A percentile compares a stretch with the other conserved stretches of the same genome.
Evolutionary conservation across 106 monocot genomes (phyloP).

Genomic region (Dendrobium officinale): DNA sequence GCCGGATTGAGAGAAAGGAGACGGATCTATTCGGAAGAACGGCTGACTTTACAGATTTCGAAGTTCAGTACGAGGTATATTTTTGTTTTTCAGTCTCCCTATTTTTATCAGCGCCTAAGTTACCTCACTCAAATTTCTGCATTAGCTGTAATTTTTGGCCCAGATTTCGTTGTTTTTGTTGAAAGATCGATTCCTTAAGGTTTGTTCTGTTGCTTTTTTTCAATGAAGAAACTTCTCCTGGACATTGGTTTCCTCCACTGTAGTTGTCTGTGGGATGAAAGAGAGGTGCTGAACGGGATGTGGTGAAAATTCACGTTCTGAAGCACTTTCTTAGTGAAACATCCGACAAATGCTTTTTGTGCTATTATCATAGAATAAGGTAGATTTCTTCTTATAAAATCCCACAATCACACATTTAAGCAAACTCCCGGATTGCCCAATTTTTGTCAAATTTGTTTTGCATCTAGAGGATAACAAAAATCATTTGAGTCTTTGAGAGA

Average conservation of each 20-base stretch:
- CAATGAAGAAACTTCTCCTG: background rate
- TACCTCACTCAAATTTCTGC: no score
- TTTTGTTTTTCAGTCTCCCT: background rate
- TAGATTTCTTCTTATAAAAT: background rate
- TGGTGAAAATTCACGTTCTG: background rate
- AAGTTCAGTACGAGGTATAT: slow-evolving; percentile 69
- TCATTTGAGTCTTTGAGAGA: no score
- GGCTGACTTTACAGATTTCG: slow-evolving; percentile 28
- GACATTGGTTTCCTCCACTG: no score
- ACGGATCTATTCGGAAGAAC: slow-evolving; percentile 30
- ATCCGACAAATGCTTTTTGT: background rate
- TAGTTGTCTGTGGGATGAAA: no score
- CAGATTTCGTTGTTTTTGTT: background rate
- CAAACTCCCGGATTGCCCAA: background rate
- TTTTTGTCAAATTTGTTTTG: background rate
- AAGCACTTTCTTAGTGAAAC: background rate
- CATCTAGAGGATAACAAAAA: no score
- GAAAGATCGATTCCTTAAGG: background rate
- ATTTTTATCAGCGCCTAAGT: background rate
- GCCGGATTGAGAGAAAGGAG: slow-evolving; percentile 44
- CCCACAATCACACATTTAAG: background rate
- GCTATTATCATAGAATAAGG: background rate
- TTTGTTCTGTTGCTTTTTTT: background rate
- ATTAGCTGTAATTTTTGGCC: background rate
- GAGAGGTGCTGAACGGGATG: background rate